Percentiles rank a stretch among this genome's conserved stretches.
phyloP scores from a whole-genome alignment of 805 yeast species.

The Wickerhamiella galacta region DNA sequence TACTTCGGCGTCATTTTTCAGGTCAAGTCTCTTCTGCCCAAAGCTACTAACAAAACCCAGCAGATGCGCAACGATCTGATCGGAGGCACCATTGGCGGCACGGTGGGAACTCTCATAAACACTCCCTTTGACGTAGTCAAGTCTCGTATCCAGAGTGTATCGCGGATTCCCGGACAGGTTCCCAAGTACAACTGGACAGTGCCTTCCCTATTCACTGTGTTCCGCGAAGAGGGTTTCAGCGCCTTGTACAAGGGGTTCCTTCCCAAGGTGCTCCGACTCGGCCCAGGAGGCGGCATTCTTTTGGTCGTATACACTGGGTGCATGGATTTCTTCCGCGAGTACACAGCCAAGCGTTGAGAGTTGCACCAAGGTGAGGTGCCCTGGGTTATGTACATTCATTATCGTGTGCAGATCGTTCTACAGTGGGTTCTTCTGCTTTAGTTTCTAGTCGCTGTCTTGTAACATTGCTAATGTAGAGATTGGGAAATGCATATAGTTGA shows the following conservation, averaged over 20 bases:
- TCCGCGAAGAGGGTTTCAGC: conserved; percentile 77
- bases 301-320: conserved; percentile 90
- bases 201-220: conserved; percentile 59
- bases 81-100: conserved; percentile 94
- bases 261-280: conserved; percentile 92
- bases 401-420: background rate
- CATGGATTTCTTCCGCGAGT: conserved; percentile 65
- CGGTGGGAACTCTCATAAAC: conserved; percentile 84
- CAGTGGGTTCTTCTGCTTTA: background rate
- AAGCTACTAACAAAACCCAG: conserved; percentile 50
- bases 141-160: conserved; percentile 77
- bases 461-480: background rate
- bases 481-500: background rate
- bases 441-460: background rate
- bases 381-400: background rate
- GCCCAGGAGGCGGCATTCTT: conserved; percentile 98
- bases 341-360: background rate
- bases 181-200: conserved; percentile 87
- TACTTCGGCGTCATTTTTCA: conserved; percentile 92
- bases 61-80: conserved; percentile 74
- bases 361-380: background rate
- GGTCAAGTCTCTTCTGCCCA: conserved; percentile 62
- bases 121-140: conserved; percentile 95
- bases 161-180: conserved; percentile 48
- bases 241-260: conserved; percentile 92